Base-by-base conservation (phyloP, 305 asterid genomes). In the Fraxinus velutina region DNA sequence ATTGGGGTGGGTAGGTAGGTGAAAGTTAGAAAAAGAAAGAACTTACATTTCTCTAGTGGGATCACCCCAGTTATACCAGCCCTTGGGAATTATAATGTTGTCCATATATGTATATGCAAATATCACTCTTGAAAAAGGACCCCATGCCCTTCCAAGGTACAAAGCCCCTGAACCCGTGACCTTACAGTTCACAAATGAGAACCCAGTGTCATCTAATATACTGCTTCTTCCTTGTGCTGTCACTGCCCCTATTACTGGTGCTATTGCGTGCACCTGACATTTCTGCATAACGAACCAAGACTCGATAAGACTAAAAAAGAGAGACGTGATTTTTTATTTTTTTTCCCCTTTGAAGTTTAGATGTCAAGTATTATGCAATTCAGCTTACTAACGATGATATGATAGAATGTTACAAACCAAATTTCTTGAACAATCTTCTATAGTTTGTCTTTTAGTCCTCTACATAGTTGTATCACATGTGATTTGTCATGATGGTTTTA, bases 91-190 rank as follows among this genome's bases (percentile, higher is more conserved):
- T 89, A 95, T 89, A 82, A 93, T 92, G 78, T 93, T 93, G 92
- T 93, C 98, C 97, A 95, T 92, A 72, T 91, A 92, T 7, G 99
- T 93, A 80, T 90, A 91, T 79, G 98, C 94, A 70, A 95, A 95
- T 9, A 95, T 88, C 3, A 95, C 99, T 88, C 98, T 90, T 0
- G 99, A 95, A 72, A 95, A 95, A 1, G 99, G 97, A 6, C 98
- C 98, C 98, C 99, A 95, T 13, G 99, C 99, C 92, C 99, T 87
- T 64, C 99, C 99, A 0, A 95, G 93, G 91, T 90, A 95, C 68
- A 95, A 86, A 19, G 95, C 94, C 9, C 98, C 99, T 8, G 99
- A 92, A 0, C 99, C 99, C 22, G 98, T 95, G 77, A 95, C 98
- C 86, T 87, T 92, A 79, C 99, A 95, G 80, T 90, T 92, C 13